phyloP scores from a whole-genome alignment of 352 stramenopile species.

The Globisporangium solare region DNA sequence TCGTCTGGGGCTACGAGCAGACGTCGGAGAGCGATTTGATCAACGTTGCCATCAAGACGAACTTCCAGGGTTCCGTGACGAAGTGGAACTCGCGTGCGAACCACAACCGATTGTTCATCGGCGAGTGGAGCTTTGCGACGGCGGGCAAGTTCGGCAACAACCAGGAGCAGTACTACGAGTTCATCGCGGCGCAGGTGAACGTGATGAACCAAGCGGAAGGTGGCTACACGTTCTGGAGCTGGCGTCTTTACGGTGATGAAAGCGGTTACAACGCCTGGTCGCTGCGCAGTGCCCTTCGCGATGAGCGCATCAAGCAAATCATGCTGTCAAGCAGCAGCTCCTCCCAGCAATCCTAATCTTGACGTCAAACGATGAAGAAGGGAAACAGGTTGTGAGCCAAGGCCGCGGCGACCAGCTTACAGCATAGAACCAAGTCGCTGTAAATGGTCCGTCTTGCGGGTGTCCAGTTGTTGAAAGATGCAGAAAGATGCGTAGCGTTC shows the following conservation, averaged over 20 bases:
- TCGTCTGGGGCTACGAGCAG: conserved; percentile 75
- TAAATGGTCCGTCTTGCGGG: too few relatives aligned
- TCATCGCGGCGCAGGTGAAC: conserved; percentile 37
- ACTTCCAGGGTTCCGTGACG: conserved; percentile 34
- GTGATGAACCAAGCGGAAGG: conserved; percentile 46
- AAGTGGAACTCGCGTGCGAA: conserved; percentile 33
- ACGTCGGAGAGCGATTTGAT: conserved; percentile 46
- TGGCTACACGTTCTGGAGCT: conserved; percentile 78
- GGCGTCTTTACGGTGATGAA: conserved; percentile 65
- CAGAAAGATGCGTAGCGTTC: too few relatives aligned
- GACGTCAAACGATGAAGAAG: not conserved
- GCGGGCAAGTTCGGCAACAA: conserved; percentile 48
- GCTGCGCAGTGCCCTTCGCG: conserved; percentile 47
- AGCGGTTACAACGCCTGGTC: conserved; percentile 58
- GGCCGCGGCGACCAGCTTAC: too few relatives aligned
- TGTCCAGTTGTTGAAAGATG: too few relatives aligned
- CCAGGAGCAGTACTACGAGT: conserved; percentile 40
- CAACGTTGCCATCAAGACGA: conserved; percentile 29
- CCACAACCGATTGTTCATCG: conserved; percentile 42
- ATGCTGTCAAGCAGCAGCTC: conserved; percentile 2
- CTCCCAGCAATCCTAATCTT: not conserved
- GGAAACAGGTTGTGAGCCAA: not conserved
- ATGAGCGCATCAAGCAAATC: conserved; percentile 21
- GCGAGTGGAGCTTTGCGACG: conserved; percentile 44
- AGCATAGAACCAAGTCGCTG: too few relatives aligned